A percentile compares a stretch with the other conserved stretches of the same genome.
Evolutionary conservation across 257 asterid species (phyloP).

Genomic region (Solanum lycopersicoides): DNA sequence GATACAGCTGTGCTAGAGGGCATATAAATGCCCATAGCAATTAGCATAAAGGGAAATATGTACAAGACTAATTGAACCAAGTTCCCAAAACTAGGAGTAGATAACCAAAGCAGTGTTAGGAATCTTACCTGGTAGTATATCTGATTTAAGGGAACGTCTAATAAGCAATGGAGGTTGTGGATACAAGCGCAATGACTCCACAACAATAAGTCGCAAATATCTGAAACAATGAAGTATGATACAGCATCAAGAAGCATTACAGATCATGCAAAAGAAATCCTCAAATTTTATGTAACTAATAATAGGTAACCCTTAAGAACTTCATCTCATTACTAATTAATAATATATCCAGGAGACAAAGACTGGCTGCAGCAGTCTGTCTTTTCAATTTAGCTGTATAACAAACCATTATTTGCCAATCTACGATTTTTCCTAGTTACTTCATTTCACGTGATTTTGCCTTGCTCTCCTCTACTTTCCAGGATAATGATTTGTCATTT

Average conservation of each 20-base stretch:
- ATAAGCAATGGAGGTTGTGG: conserved; percentile 99
- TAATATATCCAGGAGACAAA: not conserved
- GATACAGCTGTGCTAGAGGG: not conserved
- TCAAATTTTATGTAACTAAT: not conserved
- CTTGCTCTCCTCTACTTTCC: not conserved
- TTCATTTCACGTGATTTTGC: not conserved
- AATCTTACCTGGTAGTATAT: conserved; percentile 64
- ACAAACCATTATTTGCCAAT: not conserved
- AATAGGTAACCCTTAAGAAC: not conserved
- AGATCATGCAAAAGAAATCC: not conserved
- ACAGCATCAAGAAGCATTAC: not conserved
- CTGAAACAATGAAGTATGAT: conserved; percentile 23
- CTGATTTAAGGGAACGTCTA: conserved; percentile 78
- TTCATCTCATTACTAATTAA: not conserved
- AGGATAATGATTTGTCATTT: not conserved
- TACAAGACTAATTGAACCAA: not conserved
- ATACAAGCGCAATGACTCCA: conserved; percentile 74
- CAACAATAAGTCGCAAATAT: conserved; percentile 81
- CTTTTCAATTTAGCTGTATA: not conserved
- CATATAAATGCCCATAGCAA: not conserved
- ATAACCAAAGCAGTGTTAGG: not conserved
- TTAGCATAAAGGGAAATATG: not conserved
- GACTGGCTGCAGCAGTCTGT: not conserved
- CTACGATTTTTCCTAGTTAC: not conserved
- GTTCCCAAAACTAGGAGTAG: not conserved